Base-by-base conservation (phyloP, 805 yeast genomes). In the Yarrowia porcina region DNA sequence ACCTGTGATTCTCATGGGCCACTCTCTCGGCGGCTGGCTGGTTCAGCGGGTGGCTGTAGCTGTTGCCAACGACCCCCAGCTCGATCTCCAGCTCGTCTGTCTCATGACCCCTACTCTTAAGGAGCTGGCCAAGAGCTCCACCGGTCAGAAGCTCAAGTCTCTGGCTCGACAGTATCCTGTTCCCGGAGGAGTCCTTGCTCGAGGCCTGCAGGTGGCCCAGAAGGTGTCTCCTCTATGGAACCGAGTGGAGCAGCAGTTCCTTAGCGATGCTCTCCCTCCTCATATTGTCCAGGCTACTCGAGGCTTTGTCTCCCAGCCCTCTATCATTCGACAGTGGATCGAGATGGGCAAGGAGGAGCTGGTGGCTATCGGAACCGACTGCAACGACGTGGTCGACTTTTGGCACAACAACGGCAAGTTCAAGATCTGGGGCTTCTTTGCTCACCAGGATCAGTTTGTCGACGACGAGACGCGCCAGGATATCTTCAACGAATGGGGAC, bases 11-110 rank as follows among this genome's bases (percentile, higher is more conserved):
- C 74, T 87, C 21, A 71, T 86, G 67, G 87, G 90, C 20, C 96
- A 88, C 70, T 87, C 93, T 0, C 82, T 88, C 13, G 96, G 96
- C 1, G 78, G 85, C 6, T 88, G 82, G 76, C 75, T 88, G 45
- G 71, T 77, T 2, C 91, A 88, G 70, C 71, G 87, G 47, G 76
- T 83, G 1, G 75, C 82, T 0, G 68, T 73, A 23, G 63, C 67
- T 30, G 62, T 69, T 1, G 64, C 66, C 1, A 67, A 70, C 4
- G 49, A 62, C n/a, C 67, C 67, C 2, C 65, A 68, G 18, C 67
- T 74, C 28, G 65, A 73, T 5, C 73, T 83, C 32, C 72, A 70
- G 59, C 78, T 83, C 63, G 77, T 82, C 20, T 90, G 90, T 0
- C 74, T 88, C 59, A 75, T 88, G 18, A 86, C 89, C 61, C 96